Evolutionary conservation across 805 yeast genomes (phyloP), one percentile per base, ranked within the genome.

Genomic region (Myxozyma mucilagina): DNA sequence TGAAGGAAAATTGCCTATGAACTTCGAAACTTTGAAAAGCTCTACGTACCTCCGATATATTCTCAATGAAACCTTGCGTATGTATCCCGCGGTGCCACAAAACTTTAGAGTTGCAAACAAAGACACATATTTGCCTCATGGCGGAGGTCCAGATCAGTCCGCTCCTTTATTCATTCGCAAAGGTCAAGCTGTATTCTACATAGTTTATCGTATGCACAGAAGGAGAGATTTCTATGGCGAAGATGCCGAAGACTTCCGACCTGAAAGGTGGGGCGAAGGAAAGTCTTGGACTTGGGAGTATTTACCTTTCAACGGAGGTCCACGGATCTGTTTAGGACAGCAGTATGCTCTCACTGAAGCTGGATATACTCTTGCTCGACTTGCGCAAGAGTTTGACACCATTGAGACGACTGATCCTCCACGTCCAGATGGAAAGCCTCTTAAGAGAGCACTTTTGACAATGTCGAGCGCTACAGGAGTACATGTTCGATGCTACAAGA

Each of bases 271-370:
- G 84, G 68, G 67, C 36, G 76, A 75, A 61, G 63, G 67, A 20
- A 50, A 70, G 47, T 70, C 74, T 39, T 71, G 74, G 53, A 77
- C 79, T 8, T 81, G 84, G 83, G 80, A 78, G 35, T 81, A 78
- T 69, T 70, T 80, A 36, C 84, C 84, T 31, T 81, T 81, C 72
- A 80, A 80, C 66, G 85, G 84, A 48, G 85, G 85, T 6, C 84
- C 84, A 24, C 72, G 85, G 62, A 80, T 81, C 60, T 81, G 84
- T 68, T 72, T 81, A 56, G 85, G 84, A 44, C 84, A 81, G 73
- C 84, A 81, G 70, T 80, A 80, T 70, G 85, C 84, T 6, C 76
- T 81, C 20, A 80, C 83, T 20, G 84, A 81, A 71, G 80, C 82
- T 11, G 74, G 80, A 20, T 81, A 79, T 69, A 73, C 76, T 18